phyloP scores from a whole-genome alignment of 768 basidiomycete species.

The Lepiota brunneoincarnata region DNA sequence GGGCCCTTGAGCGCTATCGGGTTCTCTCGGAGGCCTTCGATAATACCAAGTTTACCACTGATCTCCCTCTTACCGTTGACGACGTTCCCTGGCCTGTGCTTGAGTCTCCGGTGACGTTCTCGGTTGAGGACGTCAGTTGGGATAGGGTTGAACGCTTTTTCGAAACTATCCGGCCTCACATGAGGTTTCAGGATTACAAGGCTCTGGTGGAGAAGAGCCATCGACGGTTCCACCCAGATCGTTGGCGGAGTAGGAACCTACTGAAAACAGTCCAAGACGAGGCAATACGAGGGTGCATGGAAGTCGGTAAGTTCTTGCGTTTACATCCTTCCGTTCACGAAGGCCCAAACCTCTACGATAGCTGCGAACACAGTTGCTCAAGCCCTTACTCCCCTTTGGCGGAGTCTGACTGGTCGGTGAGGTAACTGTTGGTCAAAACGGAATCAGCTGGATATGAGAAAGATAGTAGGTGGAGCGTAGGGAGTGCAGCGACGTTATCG shows the following conservation, averaged over 20 bases:
- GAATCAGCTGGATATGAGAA: too few relatives aligned
- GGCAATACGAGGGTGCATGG: slow-evolving; percentile 53
- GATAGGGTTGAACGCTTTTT: slow-evolving; percentile 72
- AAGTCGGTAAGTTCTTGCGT: slow-evolving; percentile 50
- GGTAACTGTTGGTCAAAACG: background rate
- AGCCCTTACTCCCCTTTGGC: slow-evolving; percentile 71
- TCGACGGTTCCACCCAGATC: slow-evolving; percentile 75
- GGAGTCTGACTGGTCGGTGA: slow-evolving; percentile 21
- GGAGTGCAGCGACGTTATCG: too few relatives aligned
- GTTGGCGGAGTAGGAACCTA: slow-evolving; percentile 70
- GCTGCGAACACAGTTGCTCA: slow-evolving; percentile 68
- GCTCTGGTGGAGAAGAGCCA: slow-evolving; percentile 68
- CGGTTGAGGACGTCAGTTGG: slow-evolving; percentile 70
- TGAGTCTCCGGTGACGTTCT: slow-evolving; percentile 45
- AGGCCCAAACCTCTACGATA: slow-evolving; percentile 12
- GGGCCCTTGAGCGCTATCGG: slow-evolving; percentile 73
- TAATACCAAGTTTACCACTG: slow-evolving; percentile 48
- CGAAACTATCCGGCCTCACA: slow-evolving; percentile 41
- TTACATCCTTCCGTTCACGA: background rate
- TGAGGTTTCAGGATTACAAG: slow-evolving; percentile 63
- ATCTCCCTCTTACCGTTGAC: slow-evolving; percentile 54
- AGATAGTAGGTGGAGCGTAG: too few relatives aligned
- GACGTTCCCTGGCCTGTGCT: slow-evolving; percentile 79
- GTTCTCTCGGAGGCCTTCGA: slow-evolving; percentile 63
- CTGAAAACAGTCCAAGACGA: slow-evolving; percentile 58